Evolutionary conservation across 164 flowering plant species (phyloP), one percentile per base, ranked within the genome.

Genomic region (Taxillus chinensis): DNA sequence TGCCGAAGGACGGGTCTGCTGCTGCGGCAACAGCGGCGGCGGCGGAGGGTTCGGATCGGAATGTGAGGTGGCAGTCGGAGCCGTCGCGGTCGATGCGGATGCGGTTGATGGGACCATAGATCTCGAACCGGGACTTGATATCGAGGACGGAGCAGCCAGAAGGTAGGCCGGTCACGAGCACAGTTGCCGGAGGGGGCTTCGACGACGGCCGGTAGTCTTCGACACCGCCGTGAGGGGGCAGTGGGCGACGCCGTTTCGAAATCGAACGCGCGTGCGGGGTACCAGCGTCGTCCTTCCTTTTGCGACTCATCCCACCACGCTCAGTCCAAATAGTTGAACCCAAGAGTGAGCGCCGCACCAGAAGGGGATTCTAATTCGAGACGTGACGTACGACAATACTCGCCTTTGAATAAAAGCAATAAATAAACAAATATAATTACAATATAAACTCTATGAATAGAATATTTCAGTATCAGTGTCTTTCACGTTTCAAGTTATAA

Each of bases 61-160:
- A 92, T 12, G 83, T 81, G 70, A 92, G 49, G 67, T 73, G 78
- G 27, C 27, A 27, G 41, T 84, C 96, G 43, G 78, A 68, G 5
- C 79, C 83, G 15, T 70, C 73, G 14, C 74, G 76, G 65, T 87
- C 91, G 67, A 92, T 79, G 16, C 87, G 82, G 70, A 85, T 79
- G 16, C 96, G 82, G 13, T 95, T 82, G 53, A 92, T 78, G 13
- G 75, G 46, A 12, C 95, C 95, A 71, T 84, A 89, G 73, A 87
- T 81, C 80, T 85, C 85, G 71, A 92, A 83, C 55, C 93, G 79
- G 16, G 95, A 81, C 59, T 89, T 89, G 48, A 87, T 74, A 71
- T 89, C 90, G 39, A 89, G 82, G 46, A 89, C 86, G 2, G 91
- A 85, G 78, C 87, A 82, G 39, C 64, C 74, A 0, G 67, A 53